A percentile compares a stretch with the other conserved stretches of the same genome.
These are phyloP conservation scores for Ogataea minuta DNA, from an alignment of 805 yeast genomes.

Conservation along the genomic window DNA sequence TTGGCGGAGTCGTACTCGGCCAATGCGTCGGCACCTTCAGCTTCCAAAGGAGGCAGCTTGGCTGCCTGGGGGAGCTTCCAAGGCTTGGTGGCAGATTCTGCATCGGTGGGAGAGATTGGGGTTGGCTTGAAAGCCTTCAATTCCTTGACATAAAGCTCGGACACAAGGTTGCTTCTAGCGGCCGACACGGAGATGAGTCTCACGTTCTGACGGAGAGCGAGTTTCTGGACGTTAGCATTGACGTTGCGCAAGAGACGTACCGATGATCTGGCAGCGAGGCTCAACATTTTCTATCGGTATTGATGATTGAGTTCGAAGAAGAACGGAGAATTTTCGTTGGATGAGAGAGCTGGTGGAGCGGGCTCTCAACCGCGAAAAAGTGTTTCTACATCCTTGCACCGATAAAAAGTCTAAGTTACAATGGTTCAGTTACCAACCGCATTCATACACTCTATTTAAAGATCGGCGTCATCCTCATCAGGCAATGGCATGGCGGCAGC, in stretches of 20 bases:
- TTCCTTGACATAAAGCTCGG: conserved; percentile 85
- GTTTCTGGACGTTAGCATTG: conserved; percentile 10
- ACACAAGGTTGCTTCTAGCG: conserved; percentile 52
- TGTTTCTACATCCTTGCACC: conserved; percentile 6
- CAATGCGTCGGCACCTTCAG: conserved; percentile 62
- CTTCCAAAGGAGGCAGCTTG: conserved; percentile 66
- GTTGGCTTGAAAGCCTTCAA: conserved; percentile 87
- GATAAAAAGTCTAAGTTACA: neutral
- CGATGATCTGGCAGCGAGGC: conserved; percentile 24
- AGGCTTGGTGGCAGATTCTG: conserved; percentile 74
- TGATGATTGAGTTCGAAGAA: conserved; percentile 1
- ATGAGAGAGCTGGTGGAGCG: conserved; percentile 4
- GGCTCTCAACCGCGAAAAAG: conserved; percentile 10
- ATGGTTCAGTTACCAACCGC: neutral
- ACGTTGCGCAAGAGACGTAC: conserved; percentile 17
- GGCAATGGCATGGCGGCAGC: conserved; percentile 99
- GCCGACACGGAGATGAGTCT: conserved; percentile 30
- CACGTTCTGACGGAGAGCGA: conserved; percentile 17
- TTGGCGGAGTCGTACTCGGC: conserved; percentile 64
- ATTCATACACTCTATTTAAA: conserved; percentile 46
- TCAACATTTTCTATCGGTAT: conserved; percentile 19
- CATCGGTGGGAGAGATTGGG: conserved; percentile 67
- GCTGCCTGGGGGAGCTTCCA: conserved; percentile 86
- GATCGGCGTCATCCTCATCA: conserved; percentile 99
- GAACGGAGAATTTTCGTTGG: conserved; percentile 15